Conservation (phyloP, 257 asterid species). For the Nicotiana tomentosiformis region DNA sequence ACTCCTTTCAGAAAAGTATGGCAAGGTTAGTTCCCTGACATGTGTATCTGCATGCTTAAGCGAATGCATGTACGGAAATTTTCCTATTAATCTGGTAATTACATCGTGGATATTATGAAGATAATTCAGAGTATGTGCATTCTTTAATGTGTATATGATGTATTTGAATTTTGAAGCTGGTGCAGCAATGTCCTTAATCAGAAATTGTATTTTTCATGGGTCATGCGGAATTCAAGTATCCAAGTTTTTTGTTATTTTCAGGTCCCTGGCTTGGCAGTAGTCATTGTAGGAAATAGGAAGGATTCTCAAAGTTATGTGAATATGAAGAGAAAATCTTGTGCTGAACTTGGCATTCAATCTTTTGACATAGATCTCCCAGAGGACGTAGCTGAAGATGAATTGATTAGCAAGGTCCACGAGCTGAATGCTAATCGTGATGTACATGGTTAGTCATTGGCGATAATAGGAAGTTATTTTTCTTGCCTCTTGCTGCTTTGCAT, state of each 20-base stretch:
- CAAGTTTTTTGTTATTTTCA: slow-evolving; percentile 26
- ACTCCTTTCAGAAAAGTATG: slow-evolving; percentile 47
- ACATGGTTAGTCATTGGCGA: slow-evolving; percentile 57
- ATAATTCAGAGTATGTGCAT: not conserved
- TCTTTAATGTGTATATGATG: not conserved
- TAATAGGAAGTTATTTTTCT: not conserved
- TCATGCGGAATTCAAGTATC: not conserved
- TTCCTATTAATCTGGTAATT: not conserved
- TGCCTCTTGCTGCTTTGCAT: not conserved
- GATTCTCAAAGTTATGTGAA: slow-evolving; percentile 92
- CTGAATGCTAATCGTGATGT: slow-evolving; percentile 79
- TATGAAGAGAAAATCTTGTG: slow-evolving; percentile 95
- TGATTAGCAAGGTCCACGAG: slow-evolving; percentile 76
- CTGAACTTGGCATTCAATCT: slow-evolving; percentile 84
- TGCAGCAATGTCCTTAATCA: not conserved
- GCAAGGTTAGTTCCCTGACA: slow-evolving; percentile 43
- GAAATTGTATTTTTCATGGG: not conserved
- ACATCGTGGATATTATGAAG: not conserved
- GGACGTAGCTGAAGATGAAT: slow-evolving; percentile 64
- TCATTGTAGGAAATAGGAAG: slow-evolving; percentile 82
- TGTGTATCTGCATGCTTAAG: not conserved
- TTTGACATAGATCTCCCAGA: slow-evolving; percentile 78
- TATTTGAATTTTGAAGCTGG: not conserved
- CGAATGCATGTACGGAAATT: not conserved
- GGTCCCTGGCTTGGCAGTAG: slow-evolving; percentile 97